Conservation (phyloP, 2,329 filamentous ascomycete genomes). For the Xylaria sp. region DNA sequence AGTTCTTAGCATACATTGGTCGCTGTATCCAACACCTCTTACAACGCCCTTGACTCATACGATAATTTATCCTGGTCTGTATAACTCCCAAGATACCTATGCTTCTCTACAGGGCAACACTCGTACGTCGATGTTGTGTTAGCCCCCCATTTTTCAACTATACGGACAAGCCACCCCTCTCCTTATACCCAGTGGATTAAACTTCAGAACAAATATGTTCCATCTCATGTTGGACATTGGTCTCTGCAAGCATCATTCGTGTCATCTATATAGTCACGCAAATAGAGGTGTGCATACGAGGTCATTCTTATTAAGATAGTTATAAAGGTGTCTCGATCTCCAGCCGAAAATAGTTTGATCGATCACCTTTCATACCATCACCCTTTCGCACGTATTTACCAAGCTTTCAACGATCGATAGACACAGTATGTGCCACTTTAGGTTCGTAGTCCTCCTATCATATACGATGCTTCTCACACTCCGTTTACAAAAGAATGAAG, state of each 20-base stretch:
- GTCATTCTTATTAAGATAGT: neutral
- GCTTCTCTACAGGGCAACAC: neutral
- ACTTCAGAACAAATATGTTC: neutral
- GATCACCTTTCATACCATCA: neutral
- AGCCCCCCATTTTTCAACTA: neutral
- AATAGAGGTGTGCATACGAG: neutral
- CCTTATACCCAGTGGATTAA: neutral
- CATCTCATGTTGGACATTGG: constrained; percentile 5
- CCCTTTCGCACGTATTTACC: neutral
- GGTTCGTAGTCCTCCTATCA: constrained; percentile 2
- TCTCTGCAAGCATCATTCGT: constrained; percentile 5
- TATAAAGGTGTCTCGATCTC: constrained; percentile 8
- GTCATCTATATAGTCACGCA: neutral
- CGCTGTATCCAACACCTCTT: neutral
- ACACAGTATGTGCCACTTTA: constrained; percentile 28
- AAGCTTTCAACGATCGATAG: neutral
- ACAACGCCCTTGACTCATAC: constrained; percentile 17
- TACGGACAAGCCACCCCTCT: neutral
- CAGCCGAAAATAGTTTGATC: neutral
- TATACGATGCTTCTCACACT: neutral
- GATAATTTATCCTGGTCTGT: constrained; percentile 13
- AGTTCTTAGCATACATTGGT: constrained; percentile 10
- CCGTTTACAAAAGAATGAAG: neutral
- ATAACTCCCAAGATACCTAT: constrained; percentile 11
- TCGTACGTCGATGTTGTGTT: neutral